Evolutionary conservation across 345 rosid genomes (phyloP), one percentile per base, ranked within the genome.

Genomic region (Toxicodendron radicans): DNA sequence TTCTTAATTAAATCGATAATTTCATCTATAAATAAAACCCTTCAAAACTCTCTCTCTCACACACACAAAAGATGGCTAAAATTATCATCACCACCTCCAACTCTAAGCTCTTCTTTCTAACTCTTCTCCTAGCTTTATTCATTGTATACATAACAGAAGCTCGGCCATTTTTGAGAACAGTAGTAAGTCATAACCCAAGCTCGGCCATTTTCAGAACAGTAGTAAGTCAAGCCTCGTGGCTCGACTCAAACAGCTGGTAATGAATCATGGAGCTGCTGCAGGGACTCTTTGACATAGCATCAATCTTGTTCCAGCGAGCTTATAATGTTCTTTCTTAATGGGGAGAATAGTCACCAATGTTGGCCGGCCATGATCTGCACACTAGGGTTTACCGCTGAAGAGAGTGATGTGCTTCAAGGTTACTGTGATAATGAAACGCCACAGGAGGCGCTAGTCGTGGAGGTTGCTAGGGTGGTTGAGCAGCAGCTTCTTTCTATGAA

Each of bases 301-400:
- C 90, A 91, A 67, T 81, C 92, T 13, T 91, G 98, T 60, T 83
- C 91, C 0, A 92, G 91, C 0, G 97, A 89, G 85, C 74, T 92
- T 1, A 72, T 87, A 46, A 10, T 85, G 69, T 92, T 92, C 78
- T 92, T 92, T 72, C 79, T 91, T 59, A 85, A 89, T 21, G 93
- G 94, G 8, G 96, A 92, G 76, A 83, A 91, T 57, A 79, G 81
- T 30, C 66, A 67, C 0, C 83, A 79, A 6, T 89, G 97, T 75
- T 90, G 92, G 97, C 91, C 93, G 23, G 71, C 76, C 63, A 73
- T 93, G 87, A 79, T 87, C 7, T 81, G 71, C 35, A 72, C 89
- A 1, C 84, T 91, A 1, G 95, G 95, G 5, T 91, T 89, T 24
- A 89, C 90, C 20, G 54, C 79, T 1, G 87, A 89, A 73, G 98